phyloP scores from a whole-genome alignment of 1,284 basidiomycete species.

The Malassezia brasiliensis region DNA sequence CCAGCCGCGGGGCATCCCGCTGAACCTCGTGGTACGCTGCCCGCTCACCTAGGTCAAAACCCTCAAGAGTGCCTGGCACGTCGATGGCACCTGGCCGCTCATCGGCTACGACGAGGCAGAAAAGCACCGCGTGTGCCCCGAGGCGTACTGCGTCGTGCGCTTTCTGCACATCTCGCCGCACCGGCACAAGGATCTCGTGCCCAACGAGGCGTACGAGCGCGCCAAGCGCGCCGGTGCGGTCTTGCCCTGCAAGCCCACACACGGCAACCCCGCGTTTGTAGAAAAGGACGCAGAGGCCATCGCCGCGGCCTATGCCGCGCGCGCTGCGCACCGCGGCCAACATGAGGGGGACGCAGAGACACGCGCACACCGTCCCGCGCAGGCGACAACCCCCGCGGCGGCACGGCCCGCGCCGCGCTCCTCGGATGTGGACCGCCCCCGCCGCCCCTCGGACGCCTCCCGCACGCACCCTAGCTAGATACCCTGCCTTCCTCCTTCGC shows the following conservation, averaged over 20 bases:
- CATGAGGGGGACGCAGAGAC: background rate
- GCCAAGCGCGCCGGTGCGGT: background rate
- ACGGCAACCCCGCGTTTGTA: background rate
- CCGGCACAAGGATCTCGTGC: slow-evolving; percentile 6
- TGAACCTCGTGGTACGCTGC: slow-evolving; percentile 4
- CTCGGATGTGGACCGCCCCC: too few species aligned
- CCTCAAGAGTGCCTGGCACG: slow-evolving; percentile 15
- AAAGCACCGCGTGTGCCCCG: slow-evolving; percentile 7
- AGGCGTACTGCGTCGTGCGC: slow-evolving; percentile 1
- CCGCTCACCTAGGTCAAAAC: background rate
- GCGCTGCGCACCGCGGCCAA: too few species aligned
- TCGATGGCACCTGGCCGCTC: slow-evolving; percentile 16
- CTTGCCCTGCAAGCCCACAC: slow-evolving; percentile 6
- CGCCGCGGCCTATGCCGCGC: slow-evolving; percentile 9
- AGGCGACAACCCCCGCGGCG: too few species aligned
- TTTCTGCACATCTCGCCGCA: slow-evolving; percentile 11
- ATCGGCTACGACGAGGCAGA: slow-evolving; percentile 16
- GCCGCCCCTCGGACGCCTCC: too few species aligned
- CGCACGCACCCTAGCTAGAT: too few species aligned
- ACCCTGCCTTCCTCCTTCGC: too few species aligned
- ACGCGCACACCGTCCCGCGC: background rate
- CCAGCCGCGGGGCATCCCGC: slow-evolving; percentile 10
- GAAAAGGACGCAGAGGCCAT: slow-evolving; percentile 10
- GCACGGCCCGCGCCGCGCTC: too few species aligned
- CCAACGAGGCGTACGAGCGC: slow-evolving; percentile 6